Percentiles rank a stretch among this genome's conserved stretches.
Conservation (phyloP, 805 yeast genomes). For the Cyberlindnera amylophila region DNA sequence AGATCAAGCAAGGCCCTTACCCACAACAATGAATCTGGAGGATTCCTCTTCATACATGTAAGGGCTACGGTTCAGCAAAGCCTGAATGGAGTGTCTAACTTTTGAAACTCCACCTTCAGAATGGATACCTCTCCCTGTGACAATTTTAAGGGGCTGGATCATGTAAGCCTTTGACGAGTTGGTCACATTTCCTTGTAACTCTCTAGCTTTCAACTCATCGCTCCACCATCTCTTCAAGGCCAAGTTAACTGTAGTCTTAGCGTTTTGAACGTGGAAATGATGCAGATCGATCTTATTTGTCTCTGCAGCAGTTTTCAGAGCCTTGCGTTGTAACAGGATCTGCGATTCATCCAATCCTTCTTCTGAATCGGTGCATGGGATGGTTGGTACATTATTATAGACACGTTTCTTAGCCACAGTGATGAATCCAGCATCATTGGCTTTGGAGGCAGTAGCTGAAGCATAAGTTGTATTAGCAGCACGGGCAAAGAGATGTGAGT, state of each 20-base stretch:
- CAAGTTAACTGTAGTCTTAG: conserved; percentile 34
- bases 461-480: not conserved
- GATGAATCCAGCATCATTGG: not conserved
- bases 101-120: conserved; percentile 53
- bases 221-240: conserved; percentile 61
- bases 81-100: conserved; percentile 41
- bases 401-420: conserved; percentile 1
- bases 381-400: not conserved
- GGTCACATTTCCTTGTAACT: conserved; percentile 34
- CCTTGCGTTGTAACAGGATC: conserved; percentile 14
- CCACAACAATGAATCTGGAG: conserved; percentile 41
- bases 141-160: conserved; percentile 41
- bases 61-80: conserved; percentile 32
- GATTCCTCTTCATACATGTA: conserved; percentile 46
- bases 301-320: conserved; percentile 17
- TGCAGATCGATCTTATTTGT: conserved; percentile 51
- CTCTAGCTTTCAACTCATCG: conserved; percentile 45
- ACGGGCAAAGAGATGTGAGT: not conserved
- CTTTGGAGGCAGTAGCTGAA: not conserved
- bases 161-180: conserved; percentile 36
- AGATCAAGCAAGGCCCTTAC: conserved; percentile 32
- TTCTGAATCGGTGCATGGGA: not conserved
- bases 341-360: conserved; percentile 4
- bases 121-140: conserved; percentile 74
- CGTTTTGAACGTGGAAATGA: conserved; percentile 44